Percentiles rank a stretch among this genome's conserved stretches.
Conservation (phyloP, 495 filamentous ascomycete species). For the Glarea lozoyensis region DNA sequence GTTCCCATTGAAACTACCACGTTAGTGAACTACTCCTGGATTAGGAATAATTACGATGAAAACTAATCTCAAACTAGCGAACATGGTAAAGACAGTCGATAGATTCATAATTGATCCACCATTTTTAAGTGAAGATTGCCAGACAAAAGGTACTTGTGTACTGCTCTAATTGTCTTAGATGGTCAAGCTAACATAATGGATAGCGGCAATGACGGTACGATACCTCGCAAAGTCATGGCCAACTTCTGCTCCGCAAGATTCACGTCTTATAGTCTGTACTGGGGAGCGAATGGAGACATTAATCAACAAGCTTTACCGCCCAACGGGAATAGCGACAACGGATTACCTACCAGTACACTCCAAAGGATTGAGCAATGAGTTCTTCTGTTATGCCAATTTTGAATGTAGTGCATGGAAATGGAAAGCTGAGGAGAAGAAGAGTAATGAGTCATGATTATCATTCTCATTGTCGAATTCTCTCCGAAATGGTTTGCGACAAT, state of each 20-base stretch:
- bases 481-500: too few relatives aligned
- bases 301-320: constrained; percentile 40
- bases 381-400: constrained; percentile 69
- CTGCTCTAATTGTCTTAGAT: constrained; percentile 2
- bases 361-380: constrained; percentile 67
- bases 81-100: constrained; percentile 55
- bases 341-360: constrained; percentile 54
- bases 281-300: constrained; percentile 58
- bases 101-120: constrained; percentile 68
- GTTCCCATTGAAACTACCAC: constrained; percentile 51
- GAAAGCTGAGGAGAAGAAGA: constrained; percentile 13
- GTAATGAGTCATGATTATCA: too few relatives aligned
- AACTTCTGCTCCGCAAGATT: not conserved
- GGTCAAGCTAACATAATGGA: not conserved
- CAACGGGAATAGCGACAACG: constrained; percentile 43
- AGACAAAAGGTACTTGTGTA: constrained; percentile 54
- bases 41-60: too few relatives aligned
- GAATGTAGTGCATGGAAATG: constrained; percentile 48
- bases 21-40: too few relatives aligned
- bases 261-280: constrained; percentile 54
- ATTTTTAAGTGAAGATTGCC: constrained; percentile 71
- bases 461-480: too few relatives aligned
- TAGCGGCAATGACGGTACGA: constrained; percentile 62
- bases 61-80: constrained; percentile 20
- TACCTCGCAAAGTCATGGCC: constrained; percentile 49